Percentiles rank a stretch among this genome's conserved stretches.
phyloP scores from a whole-genome alignment of 2,329 filamentous ascomycete genomes.

The Chalaropsis thielavioides region DNA sequence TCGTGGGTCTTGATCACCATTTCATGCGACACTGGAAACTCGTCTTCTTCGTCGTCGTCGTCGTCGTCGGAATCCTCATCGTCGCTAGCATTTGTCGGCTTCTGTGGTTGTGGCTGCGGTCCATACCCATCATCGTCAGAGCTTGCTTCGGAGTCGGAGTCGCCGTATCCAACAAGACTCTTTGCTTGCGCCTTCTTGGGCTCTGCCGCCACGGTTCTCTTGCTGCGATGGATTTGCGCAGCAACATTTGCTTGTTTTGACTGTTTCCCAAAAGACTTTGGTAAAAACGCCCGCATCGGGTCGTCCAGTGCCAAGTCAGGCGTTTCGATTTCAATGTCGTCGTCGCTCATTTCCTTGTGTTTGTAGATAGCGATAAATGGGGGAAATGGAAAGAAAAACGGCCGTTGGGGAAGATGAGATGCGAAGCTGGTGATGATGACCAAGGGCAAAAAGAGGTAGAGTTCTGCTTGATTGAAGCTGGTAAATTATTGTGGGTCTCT shows the following conservation, averaged over 20 bases:
- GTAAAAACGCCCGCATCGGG: conserved; percentile 62
- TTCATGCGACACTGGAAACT: conserved; percentile 86
- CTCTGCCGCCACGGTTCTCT: conserved; percentile 31
- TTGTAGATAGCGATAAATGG: background rate
- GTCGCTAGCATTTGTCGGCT: conserved; percentile 24
- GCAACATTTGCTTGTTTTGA: conserved; percentile 57
- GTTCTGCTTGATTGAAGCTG: background rate
- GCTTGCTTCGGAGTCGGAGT: conserved; percentile 22
- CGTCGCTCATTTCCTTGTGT: conserved; percentile 31
- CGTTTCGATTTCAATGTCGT: conserved; percentile 42
- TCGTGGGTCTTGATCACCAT: conserved; percentile 87
- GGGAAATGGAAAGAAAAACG: background rate
- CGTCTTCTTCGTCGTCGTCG: conserved; percentile 60
- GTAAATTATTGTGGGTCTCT: background rate
- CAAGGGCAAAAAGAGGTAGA: no score
- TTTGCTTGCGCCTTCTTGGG: conserved; percentile 17
- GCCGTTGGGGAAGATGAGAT: background rate
- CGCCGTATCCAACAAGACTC: conserved; percentile 17
- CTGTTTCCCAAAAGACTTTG: conserved; percentile 74
- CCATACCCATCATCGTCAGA: conserved; percentile 26
- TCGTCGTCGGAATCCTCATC: conserved; percentile 40
- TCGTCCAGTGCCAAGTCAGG: conserved; percentile 44
- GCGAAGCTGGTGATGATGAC: background rate
- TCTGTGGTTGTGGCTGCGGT: conserved; percentile 30
- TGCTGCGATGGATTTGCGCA: conserved; percentile 67